Base-by-base conservation (phyloP, 306 rosid genomes). In the Fagus crenata region DNA sequence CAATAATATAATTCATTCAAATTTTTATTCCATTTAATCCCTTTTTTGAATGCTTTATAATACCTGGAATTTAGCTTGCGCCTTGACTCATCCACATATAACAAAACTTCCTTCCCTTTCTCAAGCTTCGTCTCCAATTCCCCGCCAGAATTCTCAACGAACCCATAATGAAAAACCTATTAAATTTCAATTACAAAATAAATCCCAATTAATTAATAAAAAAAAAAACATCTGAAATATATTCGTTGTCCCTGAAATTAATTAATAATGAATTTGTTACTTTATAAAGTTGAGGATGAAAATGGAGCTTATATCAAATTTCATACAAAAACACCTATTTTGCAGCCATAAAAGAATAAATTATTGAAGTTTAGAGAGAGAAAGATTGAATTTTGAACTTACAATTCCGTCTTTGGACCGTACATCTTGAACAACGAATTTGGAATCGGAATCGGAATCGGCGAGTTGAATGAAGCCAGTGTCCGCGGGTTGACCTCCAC, bases 401-500 rank as follows among this genome's bases (percentile, higher is more conserved):
- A 92, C 97, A 72, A 84, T 72, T 73, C 93, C 92, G 71, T 87
- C 89, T 77, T 78, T 87, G 46, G 88, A 90, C 68, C 96, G 93
- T 22, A 89, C 92, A 78, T 90, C 96, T 75, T 79, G 78, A 14
- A 85, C 93, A 70, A 78, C 46, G 75, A 92, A 90, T 76, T 85
- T 89, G 81, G 81, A 22, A 28, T 77, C 83, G 1, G 82, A 86
- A 13, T 78, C 85, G 43, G 82, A 86, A 13, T 78, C 85, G 43
- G 42, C 46, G 61, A 84, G 14, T 53, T 0, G 39, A 67, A 90
- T 53, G 80, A 83, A 81, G 11, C 97, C 97, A 31, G 86, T 77
- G 78, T 92, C 89, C 0, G 96, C 89, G 0, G 96, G 90, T 56
- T 92, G 96, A n/a, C 96, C 97, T 53, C 97, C 96, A 51, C 97